Base-by-base conservation (phyloP, 2,329 filamentous ascomycete species). In the Xylaria hypoxylon region DNA sequence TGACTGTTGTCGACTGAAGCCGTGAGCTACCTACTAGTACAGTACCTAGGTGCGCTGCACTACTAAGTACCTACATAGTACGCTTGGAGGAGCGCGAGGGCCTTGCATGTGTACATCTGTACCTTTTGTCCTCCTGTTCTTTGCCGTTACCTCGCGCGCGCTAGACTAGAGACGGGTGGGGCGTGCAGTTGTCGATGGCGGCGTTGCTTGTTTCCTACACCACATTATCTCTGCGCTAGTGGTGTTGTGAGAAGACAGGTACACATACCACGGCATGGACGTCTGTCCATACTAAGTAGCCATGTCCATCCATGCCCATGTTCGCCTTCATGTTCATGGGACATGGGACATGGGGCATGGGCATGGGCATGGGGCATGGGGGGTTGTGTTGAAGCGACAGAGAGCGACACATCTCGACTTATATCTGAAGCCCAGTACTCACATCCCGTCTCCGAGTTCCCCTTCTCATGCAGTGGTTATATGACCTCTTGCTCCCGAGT, bases 391-490 rank as follows among this genome's bases (percentile, higher is more conserved):
- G 60, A 65, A 67, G 66, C 55, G 62, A 48, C 31, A 59, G 70
- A 75, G 74, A 70, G 47, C 45, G 26, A 52, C 71, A 66, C 68
- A 72, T 74, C 72, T 76, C 69, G 69, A 76, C 74, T 75, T 77
- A 76, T 78, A 77, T 76, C 72, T 73, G 62, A 59, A 70, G 72
- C 69, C 65, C 51, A 51, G 64, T 63, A 63, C 65, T 73, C 71
- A 71, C 72, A 74, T 75, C 76, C 70, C 72, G 67, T 75, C 75
- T 74, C 70, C 73, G 72, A 73, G 67, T 70, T 73, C 70, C 71
- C 72, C 68, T 77, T 70, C 74, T 73, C 74, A 76, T 75, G 76
- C 77, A 74, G 73, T 76, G 72, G 74, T 74, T 67, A 67, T 74
- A 72, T 76, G 73, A 71, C 70, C 68, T 74, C 73, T 72, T 77